phyloP scores from a whole-genome alignment of 352 stramenopile genomes.

The Globisporangium barbulae region DNA sequence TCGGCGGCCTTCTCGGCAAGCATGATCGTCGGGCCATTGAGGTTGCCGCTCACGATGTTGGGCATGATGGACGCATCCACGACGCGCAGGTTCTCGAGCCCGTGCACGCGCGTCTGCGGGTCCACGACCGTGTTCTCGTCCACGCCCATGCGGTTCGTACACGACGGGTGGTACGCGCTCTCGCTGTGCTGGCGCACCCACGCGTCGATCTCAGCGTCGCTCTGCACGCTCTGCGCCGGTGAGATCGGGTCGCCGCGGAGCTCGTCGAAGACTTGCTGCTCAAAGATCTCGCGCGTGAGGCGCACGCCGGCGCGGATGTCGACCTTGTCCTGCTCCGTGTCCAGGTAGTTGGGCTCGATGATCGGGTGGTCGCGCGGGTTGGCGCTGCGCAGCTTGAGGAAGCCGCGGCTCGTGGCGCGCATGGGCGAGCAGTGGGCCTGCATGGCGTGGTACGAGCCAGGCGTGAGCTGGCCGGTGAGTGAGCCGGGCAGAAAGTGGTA shows the following conservation, averaged over 20 bases:
- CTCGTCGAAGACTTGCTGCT: constrained; percentile 83
- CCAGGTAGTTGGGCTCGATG: constrained; percentile 90
- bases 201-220: constrained; percentile 74
- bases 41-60: constrained; percentile 93
- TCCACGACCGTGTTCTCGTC: constrained; percentile 89
- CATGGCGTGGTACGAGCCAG: constrained; percentile 69
- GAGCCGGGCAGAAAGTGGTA: constrained; percentile 89
- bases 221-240: constrained; percentile 54
- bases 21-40: constrained; percentile 93
- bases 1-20: constrained; percentile 92
- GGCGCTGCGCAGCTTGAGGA: constrained; percentile 70
- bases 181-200: constrained; percentile 83
- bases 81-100: constrained; percentile 85
- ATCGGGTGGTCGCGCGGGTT: constrained; percentile 76
- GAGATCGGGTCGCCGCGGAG: constrained; percentile 81
- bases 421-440: constrained; percentile 88
- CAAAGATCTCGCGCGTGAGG: constrained; percentile 84
- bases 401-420: constrained; percentile 82
- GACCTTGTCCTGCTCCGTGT: constrained; percentile 66
- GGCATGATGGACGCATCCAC: constrained; percentile 94
- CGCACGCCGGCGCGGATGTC: constrained; percentile 78
- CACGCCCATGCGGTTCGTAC: constrained; percentile 87
- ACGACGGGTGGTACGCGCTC: constrained; percentile 88
- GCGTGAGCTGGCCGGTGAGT: constrained; percentile 65
- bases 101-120: constrained; percentile 79